Conservation (phyloP, 345 rosid species). For the Bruguiera parviflora region DNA sequence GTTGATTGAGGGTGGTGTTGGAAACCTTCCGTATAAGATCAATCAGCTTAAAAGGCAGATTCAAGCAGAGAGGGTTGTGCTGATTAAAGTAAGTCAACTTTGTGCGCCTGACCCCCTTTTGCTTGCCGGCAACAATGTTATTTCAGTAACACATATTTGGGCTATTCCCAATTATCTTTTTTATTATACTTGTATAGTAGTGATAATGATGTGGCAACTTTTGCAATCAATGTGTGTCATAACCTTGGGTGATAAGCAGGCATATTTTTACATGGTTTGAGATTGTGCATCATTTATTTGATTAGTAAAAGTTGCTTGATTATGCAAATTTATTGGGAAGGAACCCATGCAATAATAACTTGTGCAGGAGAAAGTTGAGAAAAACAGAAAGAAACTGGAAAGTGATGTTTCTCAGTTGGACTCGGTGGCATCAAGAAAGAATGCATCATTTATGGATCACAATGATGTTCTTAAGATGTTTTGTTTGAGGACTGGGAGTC, state of each 20-base stretch:
- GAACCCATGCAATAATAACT: constrained; percentile 3
- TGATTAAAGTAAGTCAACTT: constrained; percentile 48
- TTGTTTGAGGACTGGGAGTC: constrained; percentile 45
- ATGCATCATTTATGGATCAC: constrained; percentile 21
- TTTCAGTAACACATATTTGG: no score
- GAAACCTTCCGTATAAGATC: constrained; percentile 57
- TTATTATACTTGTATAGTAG: no score
- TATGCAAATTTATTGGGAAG: background rate
- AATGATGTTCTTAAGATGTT: constrained; percentile 34
- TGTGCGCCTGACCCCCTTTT: background rate
- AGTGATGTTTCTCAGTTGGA: constrained; percentile 38
- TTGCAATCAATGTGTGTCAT: no score
- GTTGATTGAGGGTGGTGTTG: constrained; percentile 37
- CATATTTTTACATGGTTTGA: no score
- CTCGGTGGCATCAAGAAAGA: constrained; percentile 44
- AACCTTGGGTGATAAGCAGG: no score
- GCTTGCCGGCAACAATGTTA: background rate
- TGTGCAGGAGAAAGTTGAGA: constrained; percentile 65
- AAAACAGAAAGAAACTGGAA: constrained; percentile 57
- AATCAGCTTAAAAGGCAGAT: constrained; percentile 71
- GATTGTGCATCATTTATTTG: no score
- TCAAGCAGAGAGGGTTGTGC: constrained; percentile 63
- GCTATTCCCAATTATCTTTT: no score
- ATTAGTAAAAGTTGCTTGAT: no score
- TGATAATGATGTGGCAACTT: no score